A percentile compares a stretch with the other conserved stretches of the same genome.
phyloP scores from a whole-genome alignment of 495 filamentous ascomycete genomes.

The Aspergillus hancockii region DNA sequence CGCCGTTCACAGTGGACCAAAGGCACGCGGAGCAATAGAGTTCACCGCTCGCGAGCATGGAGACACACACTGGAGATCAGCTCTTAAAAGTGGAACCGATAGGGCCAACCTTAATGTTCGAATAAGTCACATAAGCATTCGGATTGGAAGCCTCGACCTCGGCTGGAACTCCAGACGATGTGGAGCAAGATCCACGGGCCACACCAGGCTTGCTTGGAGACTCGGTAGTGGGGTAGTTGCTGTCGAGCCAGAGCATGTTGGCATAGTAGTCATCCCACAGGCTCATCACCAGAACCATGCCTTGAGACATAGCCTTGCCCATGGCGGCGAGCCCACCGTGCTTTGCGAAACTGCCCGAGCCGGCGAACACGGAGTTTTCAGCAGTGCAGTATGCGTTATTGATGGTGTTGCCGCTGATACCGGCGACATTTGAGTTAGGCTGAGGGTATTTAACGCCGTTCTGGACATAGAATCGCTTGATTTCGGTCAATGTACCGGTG shows the following conservation, averaged over 20 bases:
- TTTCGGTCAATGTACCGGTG: slow-evolving; percentile 57
- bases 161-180: slow-evolving; percentile 58
- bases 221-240: slow-evolving; percentile 61
- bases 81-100: slow-evolving; percentile 60
- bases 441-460: slow-evolving; percentile 62
- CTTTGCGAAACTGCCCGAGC: slow-evolving; percentile 55
- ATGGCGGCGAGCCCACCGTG: slow-evolving; percentile 63
- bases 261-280: slow-evolving; percentile 72
- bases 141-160: slow-evolving; percentile 57
- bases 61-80: not conserved
- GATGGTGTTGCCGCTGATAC: slow-evolving; percentile 58
- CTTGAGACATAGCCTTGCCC: slow-evolving; percentile 52
- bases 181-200: slow-evolving; percentile 64
- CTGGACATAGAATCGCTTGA: slow-evolving; percentile 74
- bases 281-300: slow-evolving; percentile 71
- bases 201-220: slow-evolving; percentile 57
- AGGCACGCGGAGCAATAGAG: not conserved
- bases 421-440: slow-evolving; percentile 52
- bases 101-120: slow-evolving; percentile 68
- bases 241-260: slow-evolving; percentile 83
- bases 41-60: not conserved
- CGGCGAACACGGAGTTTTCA: slow-evolving; percentile 63
- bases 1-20: too few species aligned
- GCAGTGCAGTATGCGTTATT: slow-evolving; percentile 60
- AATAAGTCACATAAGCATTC: slow-evolving; percentile 62